Base-by-base conservation (phyloP, 768 basidiomycete species). In the Pholiota microspora region DNA sequence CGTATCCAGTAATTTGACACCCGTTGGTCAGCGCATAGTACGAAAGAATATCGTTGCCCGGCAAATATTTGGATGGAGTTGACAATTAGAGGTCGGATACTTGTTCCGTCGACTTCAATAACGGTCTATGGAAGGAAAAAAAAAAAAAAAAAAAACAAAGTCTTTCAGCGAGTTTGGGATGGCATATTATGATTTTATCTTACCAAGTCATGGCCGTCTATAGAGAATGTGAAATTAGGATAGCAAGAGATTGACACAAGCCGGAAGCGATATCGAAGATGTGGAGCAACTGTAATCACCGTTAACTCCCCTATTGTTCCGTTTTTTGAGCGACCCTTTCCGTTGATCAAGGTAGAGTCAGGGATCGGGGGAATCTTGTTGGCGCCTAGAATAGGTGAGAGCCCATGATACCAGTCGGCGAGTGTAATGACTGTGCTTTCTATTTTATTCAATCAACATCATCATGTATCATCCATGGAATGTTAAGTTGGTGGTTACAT, bases 281-380 rank as follows among this genome's bases (percentile, higher is more conserved):
- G n/a, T n/a, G n/a, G n/a, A n/a, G n/a, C n/a, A n/a, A n/a, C n/a
- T n/a, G n/a, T n/a, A n/a, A n/a, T n/a, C n/a, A n/a, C n/a, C n/a
- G n/a, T n/a, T n/a, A n/a, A n/a, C n/a, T n/a, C n/a, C n/a, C n/a
- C n/a, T n/a, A n/a, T n/a, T n/a, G n/a, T n/a, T n/a, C n/a, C n/a
- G n/a, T n/a, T n/a, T n/a, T n/a, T n/a, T n/a, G n/a, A 77, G 24
- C 80, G 76, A 16, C 81, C 81, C 16, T 71, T 66, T 0, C 81
- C 81, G 53, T 82, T 82, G 59, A 82, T 77, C 10, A 80, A 61
- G 0, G 74, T 73, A 1, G 74, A 50, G 53, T 70, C 68, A 2
- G 75, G 55, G 4, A 56, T 59, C 9, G 73, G 69, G 4, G 32
- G 23, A 5, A 15, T 16, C 16, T 34, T 6, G 21, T 67, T 54